A percentile compares a stretch with the other conserved stretches of the same genome.
Evolutionary conservation across 1,139 yeast genomes (phyloP).

Genomic region (Sugiyamaella grinbergsii): DNA sequence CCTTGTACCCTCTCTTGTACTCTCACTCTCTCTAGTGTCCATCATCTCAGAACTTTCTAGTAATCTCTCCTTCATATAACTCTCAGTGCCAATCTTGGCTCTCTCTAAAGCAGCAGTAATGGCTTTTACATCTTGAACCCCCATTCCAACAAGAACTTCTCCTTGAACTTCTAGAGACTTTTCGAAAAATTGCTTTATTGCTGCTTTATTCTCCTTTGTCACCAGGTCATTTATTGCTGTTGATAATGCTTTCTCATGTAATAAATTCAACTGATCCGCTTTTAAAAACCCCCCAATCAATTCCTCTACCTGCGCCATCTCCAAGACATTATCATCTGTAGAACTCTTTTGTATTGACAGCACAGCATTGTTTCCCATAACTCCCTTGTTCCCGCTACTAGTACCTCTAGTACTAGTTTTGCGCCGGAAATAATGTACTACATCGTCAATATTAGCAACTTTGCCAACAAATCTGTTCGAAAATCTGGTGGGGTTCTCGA

Average conservation of each 20-base stretch:
- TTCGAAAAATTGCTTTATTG: slow-evolving; percentile 69
- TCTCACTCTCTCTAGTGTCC: neutral
- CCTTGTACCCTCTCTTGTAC: neutral
- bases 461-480: slow-evolving; percentile 87
- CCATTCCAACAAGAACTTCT: slow-evolving; percentile 52
- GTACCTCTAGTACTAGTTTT: slow-evolving; percentile 28
- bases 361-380: slow-evolving; percentile 5
- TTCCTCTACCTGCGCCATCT: slow-evolving; percentile 56
- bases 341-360: slow-evolving; percentile 19
- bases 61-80: slow-evolving; percentile 4
- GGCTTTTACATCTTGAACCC: slow-evolving; percentile 38
- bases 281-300: slow-evolving; percentile 63
- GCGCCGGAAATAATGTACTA: slow-evolving; percentile 68
- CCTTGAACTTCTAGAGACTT: slow-evolving; percentile 66
- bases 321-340: slow-evolving; percentile 35
- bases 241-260: slow-evolving; percentile 78
- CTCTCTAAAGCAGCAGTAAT: slow-evolving; percentile 23
- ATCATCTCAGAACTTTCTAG: neutral
- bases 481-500: slow-evolving; percentile 86
- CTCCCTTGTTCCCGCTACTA: slow-evolving; percentile 1
- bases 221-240: slow-evolving; percentile 72
- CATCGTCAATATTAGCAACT: slow-evolving; percentile 88
- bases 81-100: slow-evolving; percentile 19
- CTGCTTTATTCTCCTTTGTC: slow-evolving; percentile 78
- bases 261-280: slow-evolving; percentile 62